phyloP scores from a whole-genome alignment of 2,329 filamentous ascomycete species.

The Neurospora crassa region DNA sequence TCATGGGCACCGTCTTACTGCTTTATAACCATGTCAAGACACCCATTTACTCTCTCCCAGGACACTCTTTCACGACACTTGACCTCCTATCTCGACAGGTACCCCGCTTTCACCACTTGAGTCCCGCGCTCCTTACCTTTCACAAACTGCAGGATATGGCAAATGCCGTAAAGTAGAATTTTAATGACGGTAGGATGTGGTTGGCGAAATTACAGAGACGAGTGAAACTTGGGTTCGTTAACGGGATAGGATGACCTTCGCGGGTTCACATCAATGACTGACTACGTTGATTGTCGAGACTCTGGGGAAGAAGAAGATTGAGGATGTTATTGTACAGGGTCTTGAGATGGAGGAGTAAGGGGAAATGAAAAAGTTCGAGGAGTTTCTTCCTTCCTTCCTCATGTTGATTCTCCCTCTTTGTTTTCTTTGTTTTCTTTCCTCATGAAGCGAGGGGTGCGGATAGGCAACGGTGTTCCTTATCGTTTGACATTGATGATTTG shows the following conservation, averaged over 20 bases:
- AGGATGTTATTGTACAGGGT: background rate
- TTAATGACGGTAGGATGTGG: too few species aligned
- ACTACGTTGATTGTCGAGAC: too few species aligned
- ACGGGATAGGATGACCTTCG: background rate
- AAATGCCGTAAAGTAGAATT: too few species aligned
- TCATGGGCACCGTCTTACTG: too few species aligned
- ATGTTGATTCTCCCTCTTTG: too few species aligned
- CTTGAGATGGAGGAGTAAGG: background rate
- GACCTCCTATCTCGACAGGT: background rate
- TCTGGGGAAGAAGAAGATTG: too few species aligned
- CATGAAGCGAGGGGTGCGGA: background rate
- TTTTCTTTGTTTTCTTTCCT: background rate
- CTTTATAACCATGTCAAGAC: background rate
- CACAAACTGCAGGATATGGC: too few species aligned
- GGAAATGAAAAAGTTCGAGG: background rate
- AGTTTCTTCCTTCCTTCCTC: too few species aligned
- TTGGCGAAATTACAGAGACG: background rate
- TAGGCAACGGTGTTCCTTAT: background rate
- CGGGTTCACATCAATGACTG: background rate
- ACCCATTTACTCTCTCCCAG: background rate
- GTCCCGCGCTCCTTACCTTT: too few species aligned
- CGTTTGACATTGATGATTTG: background rate
- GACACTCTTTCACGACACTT: background rate
- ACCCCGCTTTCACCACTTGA: background rate
- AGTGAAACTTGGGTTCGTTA: too few species aligned